Evolutionary conservation across 2,329 filamentous ascomycete genomes (phyloP).

Genomic region (Penicillium sp.): DNA sequence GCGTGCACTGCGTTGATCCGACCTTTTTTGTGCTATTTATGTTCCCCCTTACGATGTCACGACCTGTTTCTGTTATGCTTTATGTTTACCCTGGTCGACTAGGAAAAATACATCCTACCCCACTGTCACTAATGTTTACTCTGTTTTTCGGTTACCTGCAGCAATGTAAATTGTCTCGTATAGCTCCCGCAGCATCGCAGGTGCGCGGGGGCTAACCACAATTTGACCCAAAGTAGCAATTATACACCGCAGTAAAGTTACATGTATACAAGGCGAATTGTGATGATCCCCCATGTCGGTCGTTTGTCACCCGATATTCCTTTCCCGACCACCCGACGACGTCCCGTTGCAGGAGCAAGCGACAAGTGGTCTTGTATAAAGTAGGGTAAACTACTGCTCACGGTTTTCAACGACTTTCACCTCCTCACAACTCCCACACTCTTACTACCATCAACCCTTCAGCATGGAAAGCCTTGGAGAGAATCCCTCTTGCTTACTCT

Average conservation of each 20-base stretch:
- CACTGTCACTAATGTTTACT: neutral
- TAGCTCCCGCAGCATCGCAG: neutral
- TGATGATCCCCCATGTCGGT: neutral
- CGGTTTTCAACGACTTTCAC: no score
- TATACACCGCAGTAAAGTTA: neutral
- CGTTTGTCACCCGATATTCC: neutral
- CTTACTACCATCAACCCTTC: neutral
- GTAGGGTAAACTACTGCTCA: no score
- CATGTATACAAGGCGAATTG: neutral
- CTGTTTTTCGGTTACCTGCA: neutral
- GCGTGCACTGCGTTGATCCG: constrained; percentile 23
- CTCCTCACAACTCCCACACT: neutral
- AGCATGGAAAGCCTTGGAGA: constrained; percentile 9
- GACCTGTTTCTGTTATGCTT: constrained; percentile 16
- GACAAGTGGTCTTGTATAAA: neutral
- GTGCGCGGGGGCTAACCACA: neutral
- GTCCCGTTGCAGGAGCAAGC: neutral
- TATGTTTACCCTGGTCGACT: neutral
- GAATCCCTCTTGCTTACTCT: constrained; percentile 48
- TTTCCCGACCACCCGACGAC: neutral
- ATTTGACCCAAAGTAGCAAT: neutral
- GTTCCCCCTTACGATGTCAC: constrained; percentile 25
- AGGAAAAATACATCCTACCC: neutral
- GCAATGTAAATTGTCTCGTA: neutral
- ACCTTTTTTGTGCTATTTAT: constrained; percentile 14